These are phyloP conservation scores for Petunia axillaris DNA, from an alignment of 257 asterid species.

Conservation along the genomic window DNA sequence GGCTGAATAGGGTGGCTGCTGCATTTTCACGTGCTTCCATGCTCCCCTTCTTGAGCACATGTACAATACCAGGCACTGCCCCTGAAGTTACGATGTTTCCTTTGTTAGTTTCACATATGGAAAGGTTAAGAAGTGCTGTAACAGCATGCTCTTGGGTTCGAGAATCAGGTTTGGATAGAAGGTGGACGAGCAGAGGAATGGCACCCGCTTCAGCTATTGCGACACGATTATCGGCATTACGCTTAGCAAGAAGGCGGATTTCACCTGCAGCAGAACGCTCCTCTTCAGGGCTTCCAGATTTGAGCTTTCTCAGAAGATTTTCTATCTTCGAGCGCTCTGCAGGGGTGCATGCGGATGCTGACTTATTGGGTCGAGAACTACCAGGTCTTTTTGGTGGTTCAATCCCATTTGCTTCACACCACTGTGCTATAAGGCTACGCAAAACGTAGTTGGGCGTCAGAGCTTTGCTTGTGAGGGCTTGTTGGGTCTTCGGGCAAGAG, in stretches of 20 bases:
- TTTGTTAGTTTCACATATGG: conserved; percentile 33
- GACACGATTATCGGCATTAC: conserved; percentile 22
- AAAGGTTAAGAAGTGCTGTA: conserved; percentile 35
- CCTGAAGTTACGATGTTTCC: conserved; percentile 25
- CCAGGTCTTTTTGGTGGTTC: conserved; percentile 28
- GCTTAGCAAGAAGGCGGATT: conserved; percentile 28
- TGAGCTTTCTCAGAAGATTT: conserved; percentile 25
- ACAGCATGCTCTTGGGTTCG: conserved; percentile 28
- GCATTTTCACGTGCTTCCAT: conserved; percentile 35
- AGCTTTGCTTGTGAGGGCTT: conserved; percentile 25
- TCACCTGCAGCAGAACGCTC: conserved; percentile 29
- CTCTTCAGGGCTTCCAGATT: conserved; percentile 27
- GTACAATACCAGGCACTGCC: conserved; percentile 31
- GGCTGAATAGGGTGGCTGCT: conserved; percentile 35
- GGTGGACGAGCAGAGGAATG: conserved; percentile 29
- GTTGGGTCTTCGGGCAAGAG: conserved; percentile 33
- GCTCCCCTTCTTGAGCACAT: conserved; percentile 29
- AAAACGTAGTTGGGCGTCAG: conserved; percentile 30
- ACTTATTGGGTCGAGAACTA: conserved; percentile 13
- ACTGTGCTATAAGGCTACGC: conserved; percentile 29
- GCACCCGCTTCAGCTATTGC: conserved; percentile 30
- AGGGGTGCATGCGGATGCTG: conserved; percentile 23
- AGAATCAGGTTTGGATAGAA: conserved; percentile 27
- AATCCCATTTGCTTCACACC: conserved; percentile 32
- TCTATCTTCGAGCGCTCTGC: conserved; percentile 21